Percentiles rank a stretch among this genome's conserved stretches.
These are phyloP conservation scores for Hypsizygus marmoreus DNA, from an alignment of 768 basidiomycete species.

Conservation along the genomic window DNA sequence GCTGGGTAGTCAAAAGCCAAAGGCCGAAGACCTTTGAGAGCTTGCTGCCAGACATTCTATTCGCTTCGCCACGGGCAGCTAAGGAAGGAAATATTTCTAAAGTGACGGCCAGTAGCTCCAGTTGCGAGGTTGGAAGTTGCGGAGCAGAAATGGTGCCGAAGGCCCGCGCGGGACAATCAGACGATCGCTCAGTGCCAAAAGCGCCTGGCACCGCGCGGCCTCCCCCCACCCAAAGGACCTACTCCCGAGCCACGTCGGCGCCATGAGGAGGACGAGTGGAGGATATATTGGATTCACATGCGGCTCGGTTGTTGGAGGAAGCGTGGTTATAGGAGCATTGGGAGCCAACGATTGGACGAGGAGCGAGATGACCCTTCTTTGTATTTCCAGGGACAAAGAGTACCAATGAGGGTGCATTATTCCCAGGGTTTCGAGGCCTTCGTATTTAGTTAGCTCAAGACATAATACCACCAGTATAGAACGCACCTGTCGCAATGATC, in stretches of 20 bases:
- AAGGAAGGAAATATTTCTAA: slow-evolving; percentile 69
- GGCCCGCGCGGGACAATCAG: slow-evolving; percentile 61
- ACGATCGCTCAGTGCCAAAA: slow-evolving; percentile 60
- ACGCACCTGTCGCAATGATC: slow-evolving; percentile 64
- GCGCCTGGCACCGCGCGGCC: slow-evolving; percentile 69
- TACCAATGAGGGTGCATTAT: slow-evolving; percentile 88
- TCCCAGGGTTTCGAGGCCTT: slow-evolving; percentile 81
- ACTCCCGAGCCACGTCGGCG: slow-evolving; percentile 67
- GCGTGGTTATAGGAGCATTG: slow-evolving; percentile 45
- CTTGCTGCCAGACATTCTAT: slow-evolving; percentile 77
- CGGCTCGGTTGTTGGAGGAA: slow-evolving; percentile 51
- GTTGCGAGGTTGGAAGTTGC: slow-evolving; percentile 57
- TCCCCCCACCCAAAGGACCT: slow-evolving; percentile 61
- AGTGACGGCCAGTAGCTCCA: slow-evolving; percentile 56
- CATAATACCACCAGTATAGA: slow-evolving; percentile 7
- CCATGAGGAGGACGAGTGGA: slow-evolving; percentile 73
- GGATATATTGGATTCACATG: slow-evolving; percentile 66
- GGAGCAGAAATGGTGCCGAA: slow-evolving; percentile 66
- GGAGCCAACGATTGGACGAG: slow-evolving; percentile 67
- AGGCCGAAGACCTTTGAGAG: slow-evolving; percentile 71
- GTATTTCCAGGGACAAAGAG: slow-evolving; percentile 69
- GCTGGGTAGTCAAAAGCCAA: slow-evolving; percentile 62
- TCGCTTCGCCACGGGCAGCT: slow-evolving; percentile 70
- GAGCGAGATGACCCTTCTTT: slow-evolving; percentile 67
- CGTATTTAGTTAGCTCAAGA: slow-evolving; percentile 11